Percentiles rank a stretch among this genome's conserved stretches.
These are phyloP conservation scores for Pyrenochaeta sp. DNA, from an alignment of 2,329 filamentous ascomycete genomes.

Conservation along the genomic window DNA sequence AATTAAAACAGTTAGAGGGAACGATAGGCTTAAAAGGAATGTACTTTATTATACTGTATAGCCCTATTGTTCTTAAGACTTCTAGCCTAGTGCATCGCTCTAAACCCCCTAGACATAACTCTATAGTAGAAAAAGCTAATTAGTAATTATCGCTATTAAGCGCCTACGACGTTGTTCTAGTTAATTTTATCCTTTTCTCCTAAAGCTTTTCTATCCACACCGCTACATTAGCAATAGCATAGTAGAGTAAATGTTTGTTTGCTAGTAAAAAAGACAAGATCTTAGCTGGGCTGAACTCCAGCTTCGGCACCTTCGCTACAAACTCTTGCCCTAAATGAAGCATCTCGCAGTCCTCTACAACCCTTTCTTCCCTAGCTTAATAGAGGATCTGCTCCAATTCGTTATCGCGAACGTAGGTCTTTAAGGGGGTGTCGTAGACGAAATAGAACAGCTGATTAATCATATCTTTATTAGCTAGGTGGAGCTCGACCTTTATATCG, in stretches of 20 bases:
- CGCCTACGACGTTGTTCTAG: too few relatives aligned
- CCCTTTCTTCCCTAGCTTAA: conserved; percentile 6
- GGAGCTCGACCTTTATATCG: too few relatives aligned
- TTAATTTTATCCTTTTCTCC: too few relatives aligned
- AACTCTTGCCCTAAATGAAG: conserved; percentile 17
- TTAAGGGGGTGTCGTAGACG: conserved; percentile 12
- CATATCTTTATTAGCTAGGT: conserved; percentile 14
- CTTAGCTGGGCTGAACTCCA: conserved; percentile 20
- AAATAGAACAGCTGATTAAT: conserved; percentile 13
- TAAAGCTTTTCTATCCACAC: neutral
- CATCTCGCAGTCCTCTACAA: conserved; percentile 13
- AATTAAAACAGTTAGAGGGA: conserved; percentile 16
- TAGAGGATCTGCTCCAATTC: conserved; percentile 3
- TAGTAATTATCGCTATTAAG: neutral
- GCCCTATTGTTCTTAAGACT: conserved; percentile 17
- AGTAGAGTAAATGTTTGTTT: conserved; percentile 16
- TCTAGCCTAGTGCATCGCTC: conserved; percentile 9
- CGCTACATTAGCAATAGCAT: conserved; percentile 18
- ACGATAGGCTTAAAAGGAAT: conserved; percentile 17
- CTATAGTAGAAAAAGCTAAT: conserved; percentile 9
- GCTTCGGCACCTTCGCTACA: conserved; percentile 17
- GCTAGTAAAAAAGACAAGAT: conserved; percentile 20
- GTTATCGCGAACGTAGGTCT: too few relatives aligned
- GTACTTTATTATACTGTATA: conserved; percentile 15
- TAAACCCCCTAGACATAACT: conserved; percentile 4